Base-by-base conservation (phyloP, 208 protist species). In the Trypanosoma avium region DNA sequence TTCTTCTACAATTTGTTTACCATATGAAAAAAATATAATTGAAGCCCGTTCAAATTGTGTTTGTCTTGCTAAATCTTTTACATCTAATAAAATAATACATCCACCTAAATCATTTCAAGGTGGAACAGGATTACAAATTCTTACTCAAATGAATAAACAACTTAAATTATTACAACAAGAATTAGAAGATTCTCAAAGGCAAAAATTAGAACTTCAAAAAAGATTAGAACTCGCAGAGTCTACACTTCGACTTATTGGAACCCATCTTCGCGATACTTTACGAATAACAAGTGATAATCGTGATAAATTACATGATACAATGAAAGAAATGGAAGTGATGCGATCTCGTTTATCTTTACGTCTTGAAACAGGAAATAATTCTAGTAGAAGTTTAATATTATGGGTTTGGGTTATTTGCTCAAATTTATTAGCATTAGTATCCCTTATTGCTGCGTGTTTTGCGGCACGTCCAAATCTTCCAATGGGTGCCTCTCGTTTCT, bases 61-160 rank as follows among this genome's bases (percentile, higher is more conserved):
- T 22, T 70, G 64, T 27, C 21, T 30, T 33, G 26, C 55, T 1
- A 46, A 13, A 22, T n/a, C 36, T n/a, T 15, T 24, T 5, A 1
- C 56, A 10, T 1, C 27, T n/a, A n/a, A 2, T 30, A 57, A 38
- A 21, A 32, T 24, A 22, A 62, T 56, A 24, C 43, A 35, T 17
- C 38, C 49, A 4, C 43, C 57, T 5, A 67, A 64, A 43, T 21
- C 59, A 15, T 61, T 61, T 24, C 47, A 61, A 17, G 33, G 61
- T 6, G 48, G 52, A 4, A 19, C 71, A 15, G 57, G 19, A 17
- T n/a, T 77, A 30, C 53, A 66, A 3, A 65, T 77, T 22, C 50
- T 77, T 29, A 21, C 52, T 29, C 71, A 72, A 36, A 63, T 77
- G 56, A 72, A 45, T 35, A 77, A 67, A 24, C 71, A 77, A 32